phyloP scores from a whole-genome alignment of 176 grass and related monocot genomes.

The Rhipidocladum racemiflorum region DNA sequence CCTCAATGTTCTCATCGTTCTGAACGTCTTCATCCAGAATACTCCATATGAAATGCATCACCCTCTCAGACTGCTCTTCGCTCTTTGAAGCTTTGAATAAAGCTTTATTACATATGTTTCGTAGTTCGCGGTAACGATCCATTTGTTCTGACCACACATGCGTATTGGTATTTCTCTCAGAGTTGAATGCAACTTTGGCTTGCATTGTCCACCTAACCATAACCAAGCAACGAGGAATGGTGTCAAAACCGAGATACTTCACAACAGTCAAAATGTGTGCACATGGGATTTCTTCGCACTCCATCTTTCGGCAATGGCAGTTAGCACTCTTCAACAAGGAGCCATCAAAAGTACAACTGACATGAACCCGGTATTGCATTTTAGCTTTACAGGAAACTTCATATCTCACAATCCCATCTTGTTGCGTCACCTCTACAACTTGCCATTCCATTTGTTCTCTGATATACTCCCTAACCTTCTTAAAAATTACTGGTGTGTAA shows the following conservation, averaged over 20 bases:
- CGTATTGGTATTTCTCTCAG: too few relatives aligned
- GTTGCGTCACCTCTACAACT: not conserved
- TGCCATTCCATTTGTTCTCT: not conserved
- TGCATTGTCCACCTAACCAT: too few relatives aligned
- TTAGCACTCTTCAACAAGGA: not conserved
- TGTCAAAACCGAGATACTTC: not conserved
- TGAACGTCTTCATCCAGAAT: too few relatives aligned
- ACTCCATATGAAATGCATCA: too few relatives aligned
- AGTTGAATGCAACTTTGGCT: too few relatives aligned
- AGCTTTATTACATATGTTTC: too few relatives aligned
- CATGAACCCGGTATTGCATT: not conserved
- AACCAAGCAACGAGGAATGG: not conserved
- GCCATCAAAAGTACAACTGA: not conserved
- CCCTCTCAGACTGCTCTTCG: too few relatives aligned
- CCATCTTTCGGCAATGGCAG: not conserved
- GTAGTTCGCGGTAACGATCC: too few relatives aligned
- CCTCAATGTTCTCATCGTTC: too few relatives aligned
- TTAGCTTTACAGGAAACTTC: not conserved
- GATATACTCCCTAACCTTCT: not conserved
- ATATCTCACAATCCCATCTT: not conserved
- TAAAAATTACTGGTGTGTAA: slow-evolving; percentile 22
- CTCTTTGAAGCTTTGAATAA: too few relatives aligned
- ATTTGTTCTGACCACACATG: too few relatives aligned
- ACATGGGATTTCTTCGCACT: not conserved
- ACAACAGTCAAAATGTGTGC: not conserved